These are phyloP conservation scores for Trametes cingulata DNA, from an alignment of 768 basidiomycete species.

Conservation along the genomic window DNA sequence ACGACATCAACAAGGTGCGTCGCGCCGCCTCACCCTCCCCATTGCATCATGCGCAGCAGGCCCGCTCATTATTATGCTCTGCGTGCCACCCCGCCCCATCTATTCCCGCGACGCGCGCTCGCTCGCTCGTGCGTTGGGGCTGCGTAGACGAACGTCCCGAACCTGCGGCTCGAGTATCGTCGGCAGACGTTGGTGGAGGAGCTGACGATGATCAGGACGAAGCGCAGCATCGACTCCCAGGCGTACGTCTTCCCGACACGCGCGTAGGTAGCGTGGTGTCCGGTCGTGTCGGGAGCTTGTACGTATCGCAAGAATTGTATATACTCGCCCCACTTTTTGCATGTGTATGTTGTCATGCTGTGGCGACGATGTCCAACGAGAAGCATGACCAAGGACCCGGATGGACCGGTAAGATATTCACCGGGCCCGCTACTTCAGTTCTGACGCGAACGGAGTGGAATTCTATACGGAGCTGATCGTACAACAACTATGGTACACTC, in stretches of 20 bases:
- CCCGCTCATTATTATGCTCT: neutral
- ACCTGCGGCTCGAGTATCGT: slow-evolving; percentile 88
- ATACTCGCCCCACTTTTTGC: neutral
- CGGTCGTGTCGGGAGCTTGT: too few relatives aligned
- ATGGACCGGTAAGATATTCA: too few relatives aligned
- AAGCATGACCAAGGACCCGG: too few relatives aligned
- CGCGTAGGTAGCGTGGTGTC: neutral
- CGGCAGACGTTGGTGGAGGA: slow-evolving; percentile 88
- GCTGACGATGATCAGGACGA: slow-evolving; percentile 37
- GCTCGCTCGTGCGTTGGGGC: neutral
- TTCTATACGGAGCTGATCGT: neutral
- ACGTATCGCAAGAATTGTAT: neutral
- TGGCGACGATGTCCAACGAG: too few relatives aligned
- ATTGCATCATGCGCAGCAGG: slow-evolving; percentile 8
- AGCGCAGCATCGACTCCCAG: slow-evolving; percentile 17
- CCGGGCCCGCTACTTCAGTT: too few relatives aligned
- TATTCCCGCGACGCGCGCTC: too few relatives aligned
- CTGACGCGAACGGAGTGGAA: too few relatives aligned
- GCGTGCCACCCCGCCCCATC: neutral
- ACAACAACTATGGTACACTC: neutral
- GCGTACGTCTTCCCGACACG: slow-evolving; percentile 13
- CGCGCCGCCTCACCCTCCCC: neutral
- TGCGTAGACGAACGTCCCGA: slow-evolving; percentile 91
- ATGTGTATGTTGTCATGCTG: too few relatives aligned
- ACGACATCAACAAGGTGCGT: slow-evolving; percentile 90